phyloP scores from a whole-genome alignment of 2,329 filamentous ascomycete genomes.

The Pezicula neosporulosa region DNA sequence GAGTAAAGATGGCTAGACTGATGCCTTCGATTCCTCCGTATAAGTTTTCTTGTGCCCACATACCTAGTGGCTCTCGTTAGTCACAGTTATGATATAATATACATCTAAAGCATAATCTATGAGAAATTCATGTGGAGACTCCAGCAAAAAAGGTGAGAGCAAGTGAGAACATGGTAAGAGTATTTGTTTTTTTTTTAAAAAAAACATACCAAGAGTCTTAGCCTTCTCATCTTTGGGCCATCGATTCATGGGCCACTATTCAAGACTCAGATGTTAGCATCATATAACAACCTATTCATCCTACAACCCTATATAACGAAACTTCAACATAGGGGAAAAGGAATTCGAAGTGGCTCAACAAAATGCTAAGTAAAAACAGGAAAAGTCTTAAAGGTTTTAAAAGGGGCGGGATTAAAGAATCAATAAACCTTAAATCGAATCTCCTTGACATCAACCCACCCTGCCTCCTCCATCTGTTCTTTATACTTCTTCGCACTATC shows the following conservation, averaged over 20 bases:
- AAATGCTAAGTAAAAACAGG: too few species aligned
- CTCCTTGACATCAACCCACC: constrained; percentile 29
- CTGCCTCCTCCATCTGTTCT: constrained; percentile 13
- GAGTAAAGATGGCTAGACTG: constrained; percentile 16
- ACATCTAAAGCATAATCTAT: too few species aligned
- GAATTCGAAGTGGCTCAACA: too few species aligned
- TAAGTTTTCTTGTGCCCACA: constrained; percentile 14
- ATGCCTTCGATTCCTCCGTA: constrained; percentile 9
- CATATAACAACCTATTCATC: too few species aligned
- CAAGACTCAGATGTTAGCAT: too few species aligned
- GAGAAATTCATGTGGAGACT: too few species aligned
- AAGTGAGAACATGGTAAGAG: background rate
- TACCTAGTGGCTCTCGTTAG: constrained; percentile 1
- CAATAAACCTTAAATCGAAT: constrained; percentile 33
- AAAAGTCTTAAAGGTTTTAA: too few species aligned
- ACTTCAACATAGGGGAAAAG: too few species aligned
- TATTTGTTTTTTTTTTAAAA: too few species aligned
- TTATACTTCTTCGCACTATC: constrained; percentile 23
- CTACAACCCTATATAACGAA: too few species aligned
- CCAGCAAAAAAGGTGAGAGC: too few species aligned
- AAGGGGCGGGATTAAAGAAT: too few species aligned
- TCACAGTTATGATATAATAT: background rate
- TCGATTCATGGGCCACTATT: constrained; percentile 40
- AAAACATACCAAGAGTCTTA: constrained; percentile 12
- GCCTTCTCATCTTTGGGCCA: constrained; percentile 46